phyloP scores from a whole-genome alignment of 2,329 filamentous ascomycete genomes.

The Pestalotiopsis sp. region DNA sequence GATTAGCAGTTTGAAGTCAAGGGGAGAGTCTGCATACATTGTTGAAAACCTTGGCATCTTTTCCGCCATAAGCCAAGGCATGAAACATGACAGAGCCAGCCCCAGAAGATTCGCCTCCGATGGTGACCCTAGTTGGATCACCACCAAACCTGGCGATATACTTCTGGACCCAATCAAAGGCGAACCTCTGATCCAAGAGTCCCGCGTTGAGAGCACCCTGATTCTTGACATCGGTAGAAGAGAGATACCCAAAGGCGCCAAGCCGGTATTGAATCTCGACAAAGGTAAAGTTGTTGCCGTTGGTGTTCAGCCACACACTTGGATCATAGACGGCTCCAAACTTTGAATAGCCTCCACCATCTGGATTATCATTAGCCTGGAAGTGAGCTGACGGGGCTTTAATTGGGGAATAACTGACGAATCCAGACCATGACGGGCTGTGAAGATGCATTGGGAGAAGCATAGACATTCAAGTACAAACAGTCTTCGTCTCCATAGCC shows the following conservation, averaged over 20 bases:
- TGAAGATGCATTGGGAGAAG: constrained; percentile 33
- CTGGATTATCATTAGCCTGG: constrained; percentile 20
- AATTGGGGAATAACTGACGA: constrained; percentile 25
- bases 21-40: constrained; percentile 47
- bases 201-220: constrained; percentile 1
- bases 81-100: constrained; percentile 50
- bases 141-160: constrained; percentile 56
- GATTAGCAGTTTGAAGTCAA: not conserved
- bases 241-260: constrained; percentile 1
- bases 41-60: constrained; percentile 47
- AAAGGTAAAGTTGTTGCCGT: constrained; percentile 41
- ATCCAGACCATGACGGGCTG: constrained; percentile 51
- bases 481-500: constrained; percentile 47
- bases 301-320: constrained; percentile 33
- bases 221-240: not conserved
- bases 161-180: constrained; percentile 53
- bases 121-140: constrained; percentile 51
- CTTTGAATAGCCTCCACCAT: constrained; percentile 47
- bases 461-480: constrained; percentile 47
- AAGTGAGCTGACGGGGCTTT: not conserved
- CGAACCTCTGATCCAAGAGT: constrained; percentile 34
- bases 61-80: constrained; percentile 48
- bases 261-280: constrained; percentile 42
- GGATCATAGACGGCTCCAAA: constrained; percentile 22
- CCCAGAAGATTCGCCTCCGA: constrained; percentile 56